Base-by-base conservation (phyloP, 2,329 filamentous ascomycete genomes). In the Amesomyces nigricolor region DNA sequence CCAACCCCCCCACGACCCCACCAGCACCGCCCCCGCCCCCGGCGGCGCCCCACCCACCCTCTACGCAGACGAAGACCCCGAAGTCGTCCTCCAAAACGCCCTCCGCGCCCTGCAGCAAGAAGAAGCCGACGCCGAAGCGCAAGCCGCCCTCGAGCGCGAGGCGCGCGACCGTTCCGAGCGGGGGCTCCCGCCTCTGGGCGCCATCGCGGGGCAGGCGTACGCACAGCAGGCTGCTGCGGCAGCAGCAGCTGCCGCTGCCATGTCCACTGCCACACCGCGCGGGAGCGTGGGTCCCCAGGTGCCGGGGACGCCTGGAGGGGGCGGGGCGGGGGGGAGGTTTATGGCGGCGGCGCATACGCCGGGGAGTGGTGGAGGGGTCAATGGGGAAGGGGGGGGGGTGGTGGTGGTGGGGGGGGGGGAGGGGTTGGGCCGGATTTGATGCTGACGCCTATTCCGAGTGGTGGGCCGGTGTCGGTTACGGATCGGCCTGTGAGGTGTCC, bases 61-160 rank as follows among this genome's bases (percentile, higher is more conserved):
- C 13, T 75, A 75, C 63, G 54, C 67, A 50, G 73, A 77, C 9
- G 79, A 83, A 16, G 80, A 83, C 59, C 75, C 81, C 1, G 81
- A 83, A 48, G 72, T 80, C 5, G 79, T 80, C 14, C 70, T 84
- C 3, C 80, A 82, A 63, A 82, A 82, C 60, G 81, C 81, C 2
- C 70, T 84, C 46, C 76, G 78, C 40, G 78, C 79, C 59, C 72
- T 83, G 49, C 80, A 83, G 62, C 76, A 81, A 62, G 79, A 83
- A 58, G 79, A 83, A 56, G 78, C 79, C 19, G 78, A 78, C 5
- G 80, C 78, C 3, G 80, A 82, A 58, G 79, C 78, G n/a, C 76
- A 77, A 47, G 79, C 79, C 1, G 79, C 78, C 0, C 78, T 73
- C 3, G 78, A 75, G 1, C 73, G 79, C 11, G 79, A 79, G 62